Conservation (phyloP, 2,329 filamentous ascomycete species). For the Monosporascus cannonballus region DNA sequence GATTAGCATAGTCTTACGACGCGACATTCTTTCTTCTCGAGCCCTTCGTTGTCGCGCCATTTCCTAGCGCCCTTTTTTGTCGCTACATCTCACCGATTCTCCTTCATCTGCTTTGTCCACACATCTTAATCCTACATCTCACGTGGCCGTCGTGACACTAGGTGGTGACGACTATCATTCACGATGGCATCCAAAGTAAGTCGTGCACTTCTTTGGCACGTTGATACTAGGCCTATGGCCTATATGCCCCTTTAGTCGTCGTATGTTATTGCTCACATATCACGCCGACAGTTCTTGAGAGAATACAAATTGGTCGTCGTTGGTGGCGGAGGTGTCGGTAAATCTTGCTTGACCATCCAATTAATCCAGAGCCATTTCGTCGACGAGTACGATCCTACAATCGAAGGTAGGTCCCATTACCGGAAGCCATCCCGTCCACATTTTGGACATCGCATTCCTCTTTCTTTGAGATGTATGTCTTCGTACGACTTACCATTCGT, state of each 20-base stretch:
- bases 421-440: background rate
- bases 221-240: background rate
- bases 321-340: slow-evolving; percentile 95
- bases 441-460: background rate
- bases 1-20: too few species aligned
- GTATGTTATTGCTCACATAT: slow-evolving; percentile 11
- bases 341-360: slow-evolving; percentile 98
- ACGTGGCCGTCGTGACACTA: slow-evolving; percentile 9
- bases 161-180: slow-evolving; percentile 12
- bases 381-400: slow-evolving; percentile 98
- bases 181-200: slow-evolving; percentile 35
- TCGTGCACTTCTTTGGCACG: slow-evolving; percentile 4
- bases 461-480: background rate
- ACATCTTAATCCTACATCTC: background rate
- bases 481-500: slow-evolving; percentile 11
- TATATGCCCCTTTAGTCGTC: background rate
- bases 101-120: slow-evolving; percentile 2
- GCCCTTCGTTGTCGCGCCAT: background rate
- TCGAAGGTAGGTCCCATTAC: slow-evolving; percentile 67
- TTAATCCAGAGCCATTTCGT: slow-evolving; percentile 95
- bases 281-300: slow-evolving; percentile 61
- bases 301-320: slow-evolving; percentile 97
- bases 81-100: background rate
- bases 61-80: background rate
- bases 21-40: too few species aligned